Percentiles rank a stretch among this genome's conserved stretches.
Conservation (phyloP, 2,329 filamentous ascomycete species). For the Clathrospora elynae region DNA sequence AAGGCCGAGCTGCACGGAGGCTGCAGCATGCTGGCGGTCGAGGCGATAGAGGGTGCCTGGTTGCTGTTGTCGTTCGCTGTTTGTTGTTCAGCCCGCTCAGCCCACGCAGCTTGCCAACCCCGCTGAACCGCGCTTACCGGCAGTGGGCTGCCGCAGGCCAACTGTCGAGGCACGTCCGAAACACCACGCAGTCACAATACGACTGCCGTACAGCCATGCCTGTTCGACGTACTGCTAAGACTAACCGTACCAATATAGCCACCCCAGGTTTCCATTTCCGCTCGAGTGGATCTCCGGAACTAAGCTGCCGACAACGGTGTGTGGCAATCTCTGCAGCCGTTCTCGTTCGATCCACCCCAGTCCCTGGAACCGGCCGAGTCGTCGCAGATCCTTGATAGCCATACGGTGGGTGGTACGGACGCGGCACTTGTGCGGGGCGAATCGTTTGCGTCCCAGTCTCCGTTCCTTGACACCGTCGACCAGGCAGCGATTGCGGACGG, state of each 20-base stretch:
- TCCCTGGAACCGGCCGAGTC: slow-evolving; percentile 1
- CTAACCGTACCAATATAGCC: slow-evolving; percentile 7
- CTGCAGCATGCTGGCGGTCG: slow-evolving; percentile 2
- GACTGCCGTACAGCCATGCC: slow-evolving; percentile 12
- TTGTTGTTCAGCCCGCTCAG: background rate
- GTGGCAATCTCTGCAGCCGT: background rate
- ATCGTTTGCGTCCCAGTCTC: slow-evolving; percentile 5
- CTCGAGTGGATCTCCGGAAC: slow-evolving; percentile 4
- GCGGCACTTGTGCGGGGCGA: slow-evolving; percentile 3
- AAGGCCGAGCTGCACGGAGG: background rate
- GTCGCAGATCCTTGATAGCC: slow-evolving; percentile 6
- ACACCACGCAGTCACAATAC: slow-evolving; percentile 5
- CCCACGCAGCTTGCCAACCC: background rate
- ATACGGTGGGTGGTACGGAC: slow-evolving; percentile 1
- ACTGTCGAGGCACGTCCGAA: background rate
- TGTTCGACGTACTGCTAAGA: slow-evolving; percentile 11
- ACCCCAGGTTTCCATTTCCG: slow-evolving; percentile 5
- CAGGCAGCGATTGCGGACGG: slow-evolving; percentile 2
- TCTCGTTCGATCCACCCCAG: slow-evolving; percentile 5
- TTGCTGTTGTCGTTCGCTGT: slow-evolving; percentile 2
- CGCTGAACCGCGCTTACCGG: slow-evolving; percentile 2
- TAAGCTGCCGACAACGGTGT: background rate
- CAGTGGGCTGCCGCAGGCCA: background rate
- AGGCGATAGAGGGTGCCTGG: slow-evolving; percentile 2
- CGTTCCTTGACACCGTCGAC: slow-evolving; percentile 1